A percentile compares a stretch with the other conserved stretches of the same genome.
Evolutionary conservation across 129 eudicot genomes (phyloP).

Genomic region (Centaurea solstitialis): DNA sequence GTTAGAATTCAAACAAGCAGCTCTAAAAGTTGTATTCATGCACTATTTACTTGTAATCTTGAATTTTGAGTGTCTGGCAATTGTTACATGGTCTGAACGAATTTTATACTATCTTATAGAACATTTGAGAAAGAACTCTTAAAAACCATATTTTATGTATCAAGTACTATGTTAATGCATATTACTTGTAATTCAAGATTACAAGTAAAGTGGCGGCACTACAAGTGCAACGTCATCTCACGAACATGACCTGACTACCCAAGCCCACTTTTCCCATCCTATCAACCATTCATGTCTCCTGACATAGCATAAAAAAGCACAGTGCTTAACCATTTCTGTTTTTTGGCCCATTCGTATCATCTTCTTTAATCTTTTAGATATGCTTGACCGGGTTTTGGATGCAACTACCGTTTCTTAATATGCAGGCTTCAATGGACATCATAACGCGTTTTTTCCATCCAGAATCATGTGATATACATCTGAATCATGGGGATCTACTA

Average conservation of each 20-base stretch:
- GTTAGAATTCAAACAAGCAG: too few relatives aligned
- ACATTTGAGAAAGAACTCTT: too few relatives aligned
- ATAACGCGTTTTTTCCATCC: slow-evolving; percentile 60
- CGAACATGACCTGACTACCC: neutral
- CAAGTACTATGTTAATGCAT: too few relatives aligned
- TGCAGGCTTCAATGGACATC: slow-evolving; percentile 78
- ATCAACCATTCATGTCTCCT: neutral
- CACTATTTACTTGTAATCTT: too few relatives aligned
- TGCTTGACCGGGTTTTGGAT: neutral
- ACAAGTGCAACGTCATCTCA: neutral
- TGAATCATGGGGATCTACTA: slow-evolving; percentile 78
- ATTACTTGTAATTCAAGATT: too few relatives aligned
- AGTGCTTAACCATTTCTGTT: neutral
- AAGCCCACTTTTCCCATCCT: neutral
- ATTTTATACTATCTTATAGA: too few relatives aligned
- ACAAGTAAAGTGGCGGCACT: too few relatives aligned
- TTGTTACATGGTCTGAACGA: too few relatives aligned
- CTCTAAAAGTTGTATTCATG: too few relatives aligned
- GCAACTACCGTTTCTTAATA: slow-evolving; percentile 12
- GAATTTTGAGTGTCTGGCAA: too few relatives aligned
- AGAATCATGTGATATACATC: slow-evolving; percentile 90
- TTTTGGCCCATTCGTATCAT: neutral
- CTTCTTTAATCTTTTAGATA: neutral
- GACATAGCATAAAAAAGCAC: neutral
- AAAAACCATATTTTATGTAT: too few relatives aligned